A percentile compares a stretch with the other conserved stretches of the same genome.
These are phyloP conservation scores for Fusarium austroafricanum DNA, from an alignment of 2,329 filamentous ascomycete species.

Conservation along the genomic window DNA sequence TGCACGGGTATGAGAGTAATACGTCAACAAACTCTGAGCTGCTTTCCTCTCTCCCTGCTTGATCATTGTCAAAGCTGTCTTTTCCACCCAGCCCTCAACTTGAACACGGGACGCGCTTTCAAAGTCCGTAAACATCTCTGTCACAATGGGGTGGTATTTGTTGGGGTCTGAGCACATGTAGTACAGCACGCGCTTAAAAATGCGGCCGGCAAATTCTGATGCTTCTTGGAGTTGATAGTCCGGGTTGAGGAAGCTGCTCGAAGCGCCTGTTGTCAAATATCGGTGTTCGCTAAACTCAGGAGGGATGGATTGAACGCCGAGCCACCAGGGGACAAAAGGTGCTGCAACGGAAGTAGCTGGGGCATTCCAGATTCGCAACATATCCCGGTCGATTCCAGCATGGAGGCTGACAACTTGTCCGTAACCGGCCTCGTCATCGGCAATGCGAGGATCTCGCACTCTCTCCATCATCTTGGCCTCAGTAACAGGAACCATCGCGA, in stretches of 20 bases:
- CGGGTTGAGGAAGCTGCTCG: constrained; percentile 41
- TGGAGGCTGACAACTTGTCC: constrained; percentile 39
- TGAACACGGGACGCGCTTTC: constrained; percentile 33
- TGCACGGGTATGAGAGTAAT: constrained; percentile 39
- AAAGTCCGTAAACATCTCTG: constrained; percentile 23
- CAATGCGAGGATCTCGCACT: constrained; percentile 37
- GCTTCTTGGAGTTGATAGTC: constrained; percentile 43
- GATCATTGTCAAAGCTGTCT: constrained; percentile 31
- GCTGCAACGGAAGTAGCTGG: constrained; percentile 34
- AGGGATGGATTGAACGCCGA: constrained; percentile 35
- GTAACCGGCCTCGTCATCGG: constrained; percentile 41
- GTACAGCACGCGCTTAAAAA: constrained; percentile 39
- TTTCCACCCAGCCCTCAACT: constrained; percentile 37
- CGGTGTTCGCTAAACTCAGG: constrained; percentile 39
- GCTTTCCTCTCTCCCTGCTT: constrained; percentile 31
- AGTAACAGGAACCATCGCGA: constrained; percentile 37
- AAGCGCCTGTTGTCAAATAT: constrained; percentile 40
- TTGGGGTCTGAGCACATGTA: constrained; percentile 42
- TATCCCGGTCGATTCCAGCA: constrained; percentile 25
- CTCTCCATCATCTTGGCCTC: constrained; percentile 42
- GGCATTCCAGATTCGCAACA: constrained; percentile 41
- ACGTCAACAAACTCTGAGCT: constrained; percentile 31
- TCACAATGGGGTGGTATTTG: constrained; percentile 33
- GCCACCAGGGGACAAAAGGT: constrained; percentile 42
- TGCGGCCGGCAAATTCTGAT: constrained; percentile 36